Evolutionary conservation across 2,329 filamentous ascomycete species (phyloP).

Genomic region (Colletotrichum somersetense): DNA sequence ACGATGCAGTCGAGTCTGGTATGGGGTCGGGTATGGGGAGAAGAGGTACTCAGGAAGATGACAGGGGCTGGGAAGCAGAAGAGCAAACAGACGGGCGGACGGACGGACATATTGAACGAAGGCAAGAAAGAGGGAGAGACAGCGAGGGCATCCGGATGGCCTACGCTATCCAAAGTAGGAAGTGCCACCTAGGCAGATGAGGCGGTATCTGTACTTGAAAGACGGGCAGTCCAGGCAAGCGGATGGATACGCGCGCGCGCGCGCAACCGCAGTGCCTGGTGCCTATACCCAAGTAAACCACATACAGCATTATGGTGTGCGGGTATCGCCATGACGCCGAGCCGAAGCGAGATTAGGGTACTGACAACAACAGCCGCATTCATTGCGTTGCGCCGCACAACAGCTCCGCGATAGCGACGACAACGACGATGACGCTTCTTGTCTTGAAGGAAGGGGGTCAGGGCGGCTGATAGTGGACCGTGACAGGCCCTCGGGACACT

Average conservation of each 20-base stretch:
- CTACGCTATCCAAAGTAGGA: neutral
- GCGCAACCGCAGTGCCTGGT: neutral
- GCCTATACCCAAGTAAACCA: no score
- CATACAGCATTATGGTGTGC: neutral
- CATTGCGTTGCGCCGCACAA: conserved; percentile 2
- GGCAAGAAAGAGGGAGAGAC: neutral
- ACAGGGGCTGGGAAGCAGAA: neutral
- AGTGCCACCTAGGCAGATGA: neutral
- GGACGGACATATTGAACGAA: no score
- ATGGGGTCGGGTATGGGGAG: neutral
- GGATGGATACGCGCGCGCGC: neutral
- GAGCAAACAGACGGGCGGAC: neutral
- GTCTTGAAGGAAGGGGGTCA: conserved; percentile 3
- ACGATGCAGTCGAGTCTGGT: neutral
- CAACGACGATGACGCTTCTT: conserved; percentile 18
- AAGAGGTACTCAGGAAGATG: neutral
- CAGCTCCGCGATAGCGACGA: conserved; percentile 4
- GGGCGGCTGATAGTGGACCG: conserved; percentile 25
- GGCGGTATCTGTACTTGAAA: neutral
- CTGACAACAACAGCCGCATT: conserved; percentile 2
- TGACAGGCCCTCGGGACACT: conserved; percentile 31
- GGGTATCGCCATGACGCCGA: neutral
- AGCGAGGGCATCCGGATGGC: neutral
- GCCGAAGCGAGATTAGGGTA: neutral
- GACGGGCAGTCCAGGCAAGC: neutral